These are phyloP conservation scores for Candida xyloterini DNA, from an alignment of 805 yeast species.

Conservation along the genomic window DNA sequence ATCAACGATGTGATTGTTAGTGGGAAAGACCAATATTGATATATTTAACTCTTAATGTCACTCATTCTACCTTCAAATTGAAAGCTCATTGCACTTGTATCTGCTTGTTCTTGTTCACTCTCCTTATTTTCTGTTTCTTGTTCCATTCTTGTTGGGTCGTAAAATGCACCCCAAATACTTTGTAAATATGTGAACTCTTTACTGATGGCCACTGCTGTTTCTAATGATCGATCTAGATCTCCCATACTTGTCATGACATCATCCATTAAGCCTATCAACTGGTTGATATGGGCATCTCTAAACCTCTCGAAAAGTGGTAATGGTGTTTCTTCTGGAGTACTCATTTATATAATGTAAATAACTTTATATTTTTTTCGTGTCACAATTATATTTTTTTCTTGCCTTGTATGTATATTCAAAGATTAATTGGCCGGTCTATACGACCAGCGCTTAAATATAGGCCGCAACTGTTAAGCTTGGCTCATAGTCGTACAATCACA, in stretches of 20 bases:
- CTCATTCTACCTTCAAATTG: constrained; percentile 29
- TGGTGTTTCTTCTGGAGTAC: constrained; percentile 6
- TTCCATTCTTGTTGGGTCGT: constrained; percentile 20
- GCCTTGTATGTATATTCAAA: constrained; percentile 1
- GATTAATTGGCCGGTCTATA: neutral
- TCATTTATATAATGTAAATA: constrained; percentile 2
- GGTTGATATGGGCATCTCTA: constrained; percentile 19
- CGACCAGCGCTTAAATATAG: neutral
- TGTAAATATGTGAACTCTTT: constrained; percentile 20
- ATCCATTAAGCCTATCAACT: constrained; percentile 20
- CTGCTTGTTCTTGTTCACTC: constrained; percentile 4
- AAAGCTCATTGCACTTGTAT: constrained; percentile 20
- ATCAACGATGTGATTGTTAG: constrained; percentile 92
- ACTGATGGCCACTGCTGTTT: constrained; percentile 22
- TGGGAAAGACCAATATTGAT: constrained; percentile 31
- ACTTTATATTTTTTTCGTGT: constrained; percentile 8
- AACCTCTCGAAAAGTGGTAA: constrained; percentile 18
- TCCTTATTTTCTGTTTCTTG: constrained; percentile 10
- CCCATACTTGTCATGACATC: constrained; percentile 19
- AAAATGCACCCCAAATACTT: constrained; percentile 23
- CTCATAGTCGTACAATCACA: constrained; percentile 16
- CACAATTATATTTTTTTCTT: constrained; percentile 2
- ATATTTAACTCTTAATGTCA: constrained; percentile 12
- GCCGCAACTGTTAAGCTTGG: neutral
- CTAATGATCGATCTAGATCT: constrained; percentile 21